phyloP scores from a whole-genome alignment of 306 rosid species.

The Canavalia gladiata region DNA sequence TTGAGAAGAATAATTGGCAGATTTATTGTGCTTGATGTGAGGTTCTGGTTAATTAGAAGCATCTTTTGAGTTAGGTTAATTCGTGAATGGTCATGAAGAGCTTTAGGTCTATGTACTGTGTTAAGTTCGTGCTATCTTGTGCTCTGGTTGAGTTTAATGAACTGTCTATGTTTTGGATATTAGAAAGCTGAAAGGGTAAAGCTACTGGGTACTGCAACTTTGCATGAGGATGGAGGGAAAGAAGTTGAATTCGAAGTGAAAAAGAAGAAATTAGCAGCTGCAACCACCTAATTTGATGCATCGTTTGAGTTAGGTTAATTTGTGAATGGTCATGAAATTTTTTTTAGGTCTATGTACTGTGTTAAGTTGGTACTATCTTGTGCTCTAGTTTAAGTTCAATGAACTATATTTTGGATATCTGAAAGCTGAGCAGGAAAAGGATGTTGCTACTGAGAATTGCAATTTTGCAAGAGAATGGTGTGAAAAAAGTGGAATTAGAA shows the following conservation, averaged over 20 bases:
- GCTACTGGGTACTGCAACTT: neutral
- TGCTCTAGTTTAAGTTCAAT: conserved; percentile 36
- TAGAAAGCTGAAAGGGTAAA: conserved; percentile 2
- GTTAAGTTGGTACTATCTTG: conserved; percentile 15
- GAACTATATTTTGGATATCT: conserved; percentile 15
- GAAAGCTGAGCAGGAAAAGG: neutral
- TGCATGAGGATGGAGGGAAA: no score
- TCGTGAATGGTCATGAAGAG: conserved; percentile 33
- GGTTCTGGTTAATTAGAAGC: conserved; percentile 34
- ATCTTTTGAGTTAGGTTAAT: conserved; percentile 33
- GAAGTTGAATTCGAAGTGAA: no score
- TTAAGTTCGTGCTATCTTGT: conserved; percentile 15
- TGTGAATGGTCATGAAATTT: conserved; percentile 30
- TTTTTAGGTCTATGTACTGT: conserved; percentile 6
- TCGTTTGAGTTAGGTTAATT: conserved; percentile 30
- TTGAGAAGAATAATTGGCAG: conserved; percentile 30
- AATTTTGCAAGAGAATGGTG: no score
- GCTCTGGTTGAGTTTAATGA: conserved; percentile 35
- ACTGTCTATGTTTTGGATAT: conserved; percentile 11
- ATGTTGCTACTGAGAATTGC: neutral
- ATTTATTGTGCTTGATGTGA: conserved; percentile 37
- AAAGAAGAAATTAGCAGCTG: no score
- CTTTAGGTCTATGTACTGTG: conserved; percentile 3
- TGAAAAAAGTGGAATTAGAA: no score
- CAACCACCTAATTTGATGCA: conserved; percentile 27